Evolutionary conservation across 1,284 basidiomycete genomes (phyloP), one percentile per base, ranked within the genome.

Genomic region (Leccinum fuscescens): DNA sequence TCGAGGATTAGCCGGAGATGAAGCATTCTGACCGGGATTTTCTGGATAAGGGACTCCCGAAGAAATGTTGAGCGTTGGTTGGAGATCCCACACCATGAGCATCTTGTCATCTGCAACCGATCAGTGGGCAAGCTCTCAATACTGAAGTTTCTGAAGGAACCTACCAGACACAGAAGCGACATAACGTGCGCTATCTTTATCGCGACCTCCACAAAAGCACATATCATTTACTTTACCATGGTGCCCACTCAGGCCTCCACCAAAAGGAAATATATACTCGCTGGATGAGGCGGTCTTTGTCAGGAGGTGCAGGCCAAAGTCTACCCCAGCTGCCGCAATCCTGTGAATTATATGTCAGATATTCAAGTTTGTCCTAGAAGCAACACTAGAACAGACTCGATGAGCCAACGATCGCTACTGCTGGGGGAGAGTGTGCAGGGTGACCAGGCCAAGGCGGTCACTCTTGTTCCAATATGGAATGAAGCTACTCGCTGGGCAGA

Each of bases 1-100:
- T 33, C 85, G 79, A n/a, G 60, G 62, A 49, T 51, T 53, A 39
- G 67, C 67, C 54, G 69, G 67, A 33, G 71, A 69, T 11, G 71
- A 62, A 57, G 54, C 52, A 9, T 64, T 46, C 14, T 49, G 57
- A 33, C 24, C 65, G 35, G 64, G 64, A 22, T 50, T 66, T 56
- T 62, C 67, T 60, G 72, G 76, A 59, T 69, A 78, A 51, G 68
- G 70, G 56, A 62, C 61, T 20, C 61, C 67, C 12, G 79, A 76
- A 29, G 76, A 69, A 42, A 81, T 75, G 60, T 83, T 75, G 55
- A 80, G 59, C 24, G 76, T 69, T 2, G 89, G 88, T 67, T 83
- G 77, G 17, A 93, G 80, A 72, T 93, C 89, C 90, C 90, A 93
- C 14, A 93, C 84, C 83, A 92, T 88, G 53, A 92, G 79, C 80